Conservation (phyloP, 2,329 filamentous ascomycete species). For the Colletotrichum shisoi region DNA sequence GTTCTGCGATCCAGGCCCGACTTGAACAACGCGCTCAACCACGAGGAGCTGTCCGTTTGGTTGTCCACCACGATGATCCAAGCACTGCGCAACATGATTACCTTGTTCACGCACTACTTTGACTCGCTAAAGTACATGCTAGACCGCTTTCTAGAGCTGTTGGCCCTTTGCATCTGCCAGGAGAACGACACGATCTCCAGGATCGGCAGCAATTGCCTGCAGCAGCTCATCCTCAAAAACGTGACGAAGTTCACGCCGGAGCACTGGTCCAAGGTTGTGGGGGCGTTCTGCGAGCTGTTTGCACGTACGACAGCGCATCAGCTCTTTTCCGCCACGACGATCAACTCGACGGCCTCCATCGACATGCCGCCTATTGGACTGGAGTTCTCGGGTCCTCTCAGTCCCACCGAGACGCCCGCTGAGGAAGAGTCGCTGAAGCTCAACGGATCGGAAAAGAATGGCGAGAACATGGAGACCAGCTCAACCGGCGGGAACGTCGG, state of each 20-base stretch:
- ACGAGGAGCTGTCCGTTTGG: slow-evolving; percentile 98
- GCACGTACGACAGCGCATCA: slow-evolving; percentile 93
- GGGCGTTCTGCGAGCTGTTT: slow-evolving; percentile 94
- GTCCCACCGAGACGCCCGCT: slow-evolving; percentile 52
- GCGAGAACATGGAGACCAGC: slow-evolving; percentile 46
- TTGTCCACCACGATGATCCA: slow-evolving; percentile 99
- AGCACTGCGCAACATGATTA: slow-evolving; percentile 96
- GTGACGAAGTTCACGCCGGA: slow-evolving; percentile 86
- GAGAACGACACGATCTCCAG: slow-evolving; percentile 98
- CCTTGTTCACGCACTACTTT: slow-evolving; percentile 98
- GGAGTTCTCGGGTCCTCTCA: slow-evolving; percentile 57
- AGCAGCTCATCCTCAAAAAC: slow-evolving; percentile 95
- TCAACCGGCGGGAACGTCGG: slow-evolving; percentile 44
- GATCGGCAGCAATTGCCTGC: slow-evolving; percentile 97
- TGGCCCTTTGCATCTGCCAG: slow-evolving; percentile 96
- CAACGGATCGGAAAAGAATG: slow-evolving; percentile 60
- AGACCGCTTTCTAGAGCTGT: slow-evolving; percentile 91
- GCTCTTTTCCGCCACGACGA: slow-evolving; percentile 83
- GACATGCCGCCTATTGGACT: slow-evolving; percentile 63
- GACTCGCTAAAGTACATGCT: slow-evolving; percentile 97
- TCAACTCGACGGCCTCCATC: slow-evolving; percentile 61
- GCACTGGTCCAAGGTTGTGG: slow-evolving; percentile 95
- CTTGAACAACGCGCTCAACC: slow-evolving; percentile 92
- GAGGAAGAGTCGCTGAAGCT: slow-evolving; percentile 69
- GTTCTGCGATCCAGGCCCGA: slow-evolving; percentile 95